Evolutionary conservation across 2,329 filamentous ascomycete genomes (phyloP), one percentile per base, ranked within the genome.

Genomic region (Arthrobotrys sphaeroides): DNA sequence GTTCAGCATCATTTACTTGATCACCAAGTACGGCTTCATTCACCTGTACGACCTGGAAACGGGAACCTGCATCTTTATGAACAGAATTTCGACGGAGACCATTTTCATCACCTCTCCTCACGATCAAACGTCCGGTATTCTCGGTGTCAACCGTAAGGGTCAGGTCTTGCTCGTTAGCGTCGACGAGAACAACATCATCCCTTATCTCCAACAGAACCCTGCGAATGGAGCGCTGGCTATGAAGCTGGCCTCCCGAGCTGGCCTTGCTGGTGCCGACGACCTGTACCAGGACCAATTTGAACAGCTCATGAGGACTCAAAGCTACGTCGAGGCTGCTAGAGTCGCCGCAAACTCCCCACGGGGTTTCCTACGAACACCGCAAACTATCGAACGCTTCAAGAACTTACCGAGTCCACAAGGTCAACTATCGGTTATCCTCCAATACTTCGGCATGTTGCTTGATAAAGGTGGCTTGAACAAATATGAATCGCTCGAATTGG

Each of bases 1-100:
- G 84, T 99, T 99, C 84, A 94, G 94, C 81, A 90, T 99, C 82
- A 90, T 99, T 81, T 97, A 97, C 84, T 89, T 99, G 81, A 93
- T 99, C 77, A 99, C 95, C 69, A 99, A 99, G 84, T 99, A 97
- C 81, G 95, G 95, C 62, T 99, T 98, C 84, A 98, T 99, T 80
- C 95, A 99, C 84, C 88, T 99, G 22, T 98, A 99, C 84, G 96
- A 99, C 81, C 89, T 99, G 69, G 96, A 99, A 85, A 95, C 92
- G 5, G 96, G 92, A 72, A 91, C 91, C 10, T 96, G 93, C 82
- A 95, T 99, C 82, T 99, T 97, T 88, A 96, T 99, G 93, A 99
- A 99, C 87, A 91, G 96, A 80, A 99, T 99, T 81, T 99, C 95
- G 33, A 97, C 93, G 85, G 95, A 99, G 82, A 99, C 95, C 24